phyloP scores from a whole-genome alignment of 768 basidiomycete genomes.

The Auricularia sp. region DNA sequence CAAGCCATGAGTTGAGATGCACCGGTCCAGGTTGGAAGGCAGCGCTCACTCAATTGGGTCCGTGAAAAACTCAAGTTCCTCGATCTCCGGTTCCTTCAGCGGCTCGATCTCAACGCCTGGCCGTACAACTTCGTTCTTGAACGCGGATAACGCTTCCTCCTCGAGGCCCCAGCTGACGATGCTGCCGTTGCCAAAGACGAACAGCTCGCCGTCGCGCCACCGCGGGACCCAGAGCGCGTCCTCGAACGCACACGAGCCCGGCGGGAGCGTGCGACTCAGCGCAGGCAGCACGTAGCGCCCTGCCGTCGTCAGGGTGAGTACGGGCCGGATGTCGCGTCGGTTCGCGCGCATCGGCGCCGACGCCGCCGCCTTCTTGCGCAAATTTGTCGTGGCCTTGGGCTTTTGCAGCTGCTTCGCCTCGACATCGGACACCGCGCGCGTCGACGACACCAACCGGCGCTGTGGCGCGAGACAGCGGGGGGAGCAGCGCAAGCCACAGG shows the following conservation, averaged over 20 bases:
- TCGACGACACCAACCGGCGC: too few species aligned
- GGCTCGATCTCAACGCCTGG: constrained; percentile 52
- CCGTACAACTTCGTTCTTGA: constrained; percentile 49
- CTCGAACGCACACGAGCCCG: constrained; percentile 24
- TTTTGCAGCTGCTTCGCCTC: too few species aligned
- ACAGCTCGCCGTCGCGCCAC: constrained; percentile 74
- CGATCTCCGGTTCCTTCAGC: constrained; percentile 65
- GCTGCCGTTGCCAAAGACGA: constrained; percentile 80
- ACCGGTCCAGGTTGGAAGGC: neutral
- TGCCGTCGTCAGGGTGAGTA: constrained; percentile 79
- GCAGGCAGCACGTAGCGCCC: constrained; percentile 68
- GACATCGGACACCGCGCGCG: too few species aligned
- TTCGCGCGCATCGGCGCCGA: constrained; percentile 81
- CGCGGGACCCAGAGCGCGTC: constrained; percentile 74
- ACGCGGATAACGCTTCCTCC: constrained; percentile 57
- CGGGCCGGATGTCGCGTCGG: constrained; percentile 67
- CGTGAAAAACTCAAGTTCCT: constrained; percentile 86
- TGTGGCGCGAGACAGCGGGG: too few species aligned
- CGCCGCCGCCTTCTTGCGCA: constrained; percentile 43
- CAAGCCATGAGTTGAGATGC: too few species aligned
- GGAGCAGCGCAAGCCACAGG: too few species aligned
- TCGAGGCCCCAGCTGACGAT: constrained; percentile 86
- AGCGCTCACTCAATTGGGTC: constrained; percentile 74
- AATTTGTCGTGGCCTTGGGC: neutral
- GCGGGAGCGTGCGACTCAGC: constrained; percentile 43